Evolutionary conservation across 139 green algal genomes (phyloP).

Genomic region (Pleodorina starrii): DNA sequence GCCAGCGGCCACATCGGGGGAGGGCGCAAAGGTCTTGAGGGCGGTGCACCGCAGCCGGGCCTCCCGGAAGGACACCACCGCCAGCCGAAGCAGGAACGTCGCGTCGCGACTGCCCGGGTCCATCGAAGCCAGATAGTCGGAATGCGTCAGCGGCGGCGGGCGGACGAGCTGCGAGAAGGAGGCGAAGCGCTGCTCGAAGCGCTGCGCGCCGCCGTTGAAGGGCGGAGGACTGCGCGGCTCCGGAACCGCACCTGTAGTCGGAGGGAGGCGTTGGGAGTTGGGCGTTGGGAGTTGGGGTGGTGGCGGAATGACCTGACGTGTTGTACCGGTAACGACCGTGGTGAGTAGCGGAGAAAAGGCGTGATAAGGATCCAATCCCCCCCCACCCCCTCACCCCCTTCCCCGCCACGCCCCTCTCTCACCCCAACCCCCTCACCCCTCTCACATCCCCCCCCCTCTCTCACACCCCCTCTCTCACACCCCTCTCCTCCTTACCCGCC

Average conservation of each 20-base stretch:
- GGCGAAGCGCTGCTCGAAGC: conserved; percentile 83
- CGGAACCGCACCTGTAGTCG: conserved; percentile 18
- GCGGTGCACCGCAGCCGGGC: background rate
- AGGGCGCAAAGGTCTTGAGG: background rate
- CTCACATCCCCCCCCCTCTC: background rate
- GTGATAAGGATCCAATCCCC: too few species aligned
- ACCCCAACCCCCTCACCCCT: too few species aligned
- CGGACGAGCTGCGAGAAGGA: conserved; percentile 52
- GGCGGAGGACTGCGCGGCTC: conserved; percentile 5
- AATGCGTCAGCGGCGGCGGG: conserved; percentile 62
- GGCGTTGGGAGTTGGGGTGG: too few species aligned
- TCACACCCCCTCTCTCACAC: too few species aligned
- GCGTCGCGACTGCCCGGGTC: background rate
- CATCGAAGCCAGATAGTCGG: conserved; percentile 56
- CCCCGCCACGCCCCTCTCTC: too few species aligned
- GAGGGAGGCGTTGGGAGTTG: too few species aligned
- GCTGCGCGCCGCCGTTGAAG: conserved; percentile 74
- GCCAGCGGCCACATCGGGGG: conserved; percentile 24
- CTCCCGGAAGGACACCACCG: background rate
- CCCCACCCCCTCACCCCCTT: too few species aligned
- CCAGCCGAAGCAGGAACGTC: background rate
- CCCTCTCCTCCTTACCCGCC: conserved; percentile 18
- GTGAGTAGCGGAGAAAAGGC: too few species aligned
- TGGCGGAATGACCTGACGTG: too few species aligned
- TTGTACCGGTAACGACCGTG: too few species aligned